Base-by-base conservation (phyloP, 805 yeast species). In the Yarrowia sp. region DNA sequence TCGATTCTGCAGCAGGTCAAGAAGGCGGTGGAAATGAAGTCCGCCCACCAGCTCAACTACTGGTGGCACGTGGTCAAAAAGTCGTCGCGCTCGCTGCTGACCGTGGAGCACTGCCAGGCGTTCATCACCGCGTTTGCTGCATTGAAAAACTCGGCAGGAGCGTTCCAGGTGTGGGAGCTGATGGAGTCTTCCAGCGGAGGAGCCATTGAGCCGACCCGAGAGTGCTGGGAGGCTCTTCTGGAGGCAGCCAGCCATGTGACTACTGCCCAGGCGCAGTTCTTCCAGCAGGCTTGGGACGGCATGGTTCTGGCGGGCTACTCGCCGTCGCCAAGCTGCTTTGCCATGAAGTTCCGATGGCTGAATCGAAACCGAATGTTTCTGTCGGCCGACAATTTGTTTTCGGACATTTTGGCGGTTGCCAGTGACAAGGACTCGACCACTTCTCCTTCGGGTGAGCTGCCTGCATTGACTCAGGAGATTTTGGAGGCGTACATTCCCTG, bases 161-260 rank as follows among this genome's bases (percentile, higher is more conserved):
- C 51, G 4, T 58, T 58, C 24, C 28, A 41, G 40, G 63, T 58
- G 14, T 58, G 63, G 63, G 51, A 58, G 32, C 22, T 10, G 12
- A 58, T 58, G 63, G 63, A 58, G 17, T 11, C 22, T 1, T 28
- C 28, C 9, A n/a, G 22, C 10, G 36, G 12, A 0, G 38, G 19
- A 0, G 33, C 26, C 1, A 22, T 54, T 12, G 40, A 19, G 51
- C 63, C 51, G 21, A 19, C 49, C 5, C 63, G 38, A 3, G 63
- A 58, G 17, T 58, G 63, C 28, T 58, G 63, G 63, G 63, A 58
- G 63, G 51, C 41, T 2, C 40, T 58, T 12, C 16, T 58, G n/a
- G 41, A 58, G 24, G 63, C 51, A 9, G 49, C 63, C 0, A 22
- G 41, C 32, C 63, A 30, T 28, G 63, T 58, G 32, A 41, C 28